Evolutionary conservation across 306 rosid species (phyloP).

Genomic region (Benincasa hispida): DNA sequence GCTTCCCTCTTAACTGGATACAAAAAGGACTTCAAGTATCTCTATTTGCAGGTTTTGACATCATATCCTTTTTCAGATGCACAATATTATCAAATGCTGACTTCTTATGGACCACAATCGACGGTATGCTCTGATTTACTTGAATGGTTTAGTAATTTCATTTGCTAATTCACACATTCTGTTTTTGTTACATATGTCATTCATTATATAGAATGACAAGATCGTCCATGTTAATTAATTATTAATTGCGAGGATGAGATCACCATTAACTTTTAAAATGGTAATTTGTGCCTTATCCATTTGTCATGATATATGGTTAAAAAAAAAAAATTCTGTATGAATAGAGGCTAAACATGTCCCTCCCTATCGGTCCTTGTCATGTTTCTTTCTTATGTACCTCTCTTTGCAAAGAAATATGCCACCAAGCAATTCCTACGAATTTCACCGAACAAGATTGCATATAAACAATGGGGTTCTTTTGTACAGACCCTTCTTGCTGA

Average conservation of each 20-base stretch:
- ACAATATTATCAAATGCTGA: slow-evolving; percentile 41
- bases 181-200: background rate
- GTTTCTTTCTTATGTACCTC: background rate
- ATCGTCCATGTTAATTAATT: too few relatives aligned
- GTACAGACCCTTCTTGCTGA: background rate
- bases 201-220: background rate
- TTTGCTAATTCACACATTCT: background rate
- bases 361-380: background rate
- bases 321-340: background rate
- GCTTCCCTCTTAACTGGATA: background rate
- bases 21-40: slow-evolving; percentile 15
- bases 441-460: background rate
- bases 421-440: background rate
- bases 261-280: background rate
- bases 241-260: background rate
- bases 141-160: too few relatives aligned
- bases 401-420: background rate
- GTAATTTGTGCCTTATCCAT: background rate
- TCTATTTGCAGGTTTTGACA: slow-evolving; percentile 49
- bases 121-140: slow-evolving; percentile 31
- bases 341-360: background rate
- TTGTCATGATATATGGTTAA: background rate
- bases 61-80: slow-evolving; percentile 52
- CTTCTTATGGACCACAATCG: slow-evolving; percentile 41
- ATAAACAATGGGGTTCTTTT: background rate